Percentiles rank a stretch among this genome's conserved stretches.
phyloP scores from a whole-genome alignment of 129 eudicot species.

The Pittosporum tobira region DNA sequence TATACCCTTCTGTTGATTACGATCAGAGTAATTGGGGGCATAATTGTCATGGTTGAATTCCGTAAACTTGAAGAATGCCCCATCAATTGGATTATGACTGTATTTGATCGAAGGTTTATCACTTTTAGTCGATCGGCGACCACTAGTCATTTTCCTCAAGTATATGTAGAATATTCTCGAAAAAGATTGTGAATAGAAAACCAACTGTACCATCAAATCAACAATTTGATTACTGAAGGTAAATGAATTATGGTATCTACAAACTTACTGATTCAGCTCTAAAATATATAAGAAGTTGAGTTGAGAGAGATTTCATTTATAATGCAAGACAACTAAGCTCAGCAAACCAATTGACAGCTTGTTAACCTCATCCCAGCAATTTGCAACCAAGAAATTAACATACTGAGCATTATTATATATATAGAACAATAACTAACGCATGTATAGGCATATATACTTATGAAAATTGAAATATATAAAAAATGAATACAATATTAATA shows the following conservation, averaged over 20 bases:
- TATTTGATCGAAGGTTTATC: slow-evolving; percentile 46
- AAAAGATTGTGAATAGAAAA: slow-evolving; percentile 13
- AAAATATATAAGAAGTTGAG: background rate
- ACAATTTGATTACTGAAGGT: background rate
- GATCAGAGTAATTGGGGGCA: slow-evolving; percentile 23
- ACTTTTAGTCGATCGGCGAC: slow-evolving; percentile 27
- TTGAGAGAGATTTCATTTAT: background rate
- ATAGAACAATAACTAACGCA: too few species aligned
- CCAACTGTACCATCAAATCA: slow-evolving; percentile 36
- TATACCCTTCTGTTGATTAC: slow-evolving; percentile 19
- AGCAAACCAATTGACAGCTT: background rate
- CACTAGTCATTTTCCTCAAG: slow-evolving; percentile 33
- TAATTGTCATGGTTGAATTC: slow-evolving; percentile 29
- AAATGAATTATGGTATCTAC: background rate
- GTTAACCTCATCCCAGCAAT: background rate
- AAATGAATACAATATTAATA: too few species aligned
- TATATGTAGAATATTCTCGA: slow-evolving; percentile 10
- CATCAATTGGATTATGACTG: slow-evolving; percentile 38
- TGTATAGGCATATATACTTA: too few species aligned
- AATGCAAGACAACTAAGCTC: slow-evolving; percentile 1
- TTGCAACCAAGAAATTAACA: background rate
- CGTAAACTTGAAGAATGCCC: slow-evolving; percentile 37
- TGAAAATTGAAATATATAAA: too few species aligned
- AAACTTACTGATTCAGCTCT: background rate
- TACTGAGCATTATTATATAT: too few species aligned